Evolutionary conservation across 257 asterid species (phyloP).

Genomic region (Solanum paucissectum): DNA sequence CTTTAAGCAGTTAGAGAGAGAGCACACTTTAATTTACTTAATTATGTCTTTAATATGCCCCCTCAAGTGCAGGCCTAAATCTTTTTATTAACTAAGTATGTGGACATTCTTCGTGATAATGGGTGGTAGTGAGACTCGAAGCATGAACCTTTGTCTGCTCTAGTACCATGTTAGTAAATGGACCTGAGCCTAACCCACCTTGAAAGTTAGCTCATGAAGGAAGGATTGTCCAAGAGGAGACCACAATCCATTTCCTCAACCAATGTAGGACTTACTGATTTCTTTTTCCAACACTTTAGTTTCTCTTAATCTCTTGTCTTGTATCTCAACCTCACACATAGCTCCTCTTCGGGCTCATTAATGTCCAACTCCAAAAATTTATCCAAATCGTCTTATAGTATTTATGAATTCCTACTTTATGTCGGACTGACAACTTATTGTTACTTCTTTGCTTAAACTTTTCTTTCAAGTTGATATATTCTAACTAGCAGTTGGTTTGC

Average conservation of each 20-base stretch:
- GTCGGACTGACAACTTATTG: not conserved
- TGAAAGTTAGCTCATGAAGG: not conserved
- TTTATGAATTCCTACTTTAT: not conserved
- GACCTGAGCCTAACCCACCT: not conserved
- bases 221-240: not conserved
- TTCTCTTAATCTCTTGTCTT: not conserved
- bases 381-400: not conserved
- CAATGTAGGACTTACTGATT: not conserved
- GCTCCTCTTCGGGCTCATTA: not conserved
- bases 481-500: not conserved
- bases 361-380: not conserved
- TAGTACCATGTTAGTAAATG: not conserved
- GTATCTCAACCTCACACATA: not conserved
- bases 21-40: not conserved
- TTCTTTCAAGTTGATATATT: not conserved
- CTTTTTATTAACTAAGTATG: not conserved
- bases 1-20: not conserved
- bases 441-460: not conserved
- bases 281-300: not conserved
- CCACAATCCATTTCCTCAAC: not conserved
- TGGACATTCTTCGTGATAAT: not conserved
- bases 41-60: not conserved
- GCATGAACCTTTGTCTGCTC: not conserved
- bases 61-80: not conserved
- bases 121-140: not conserved